A percentile compares a stretch with the other conserved stretches of the same genome.
Evolutionary conservation across 106 monocot species (phyloP).

Genomic region (Chionographis japonica): DNA sequence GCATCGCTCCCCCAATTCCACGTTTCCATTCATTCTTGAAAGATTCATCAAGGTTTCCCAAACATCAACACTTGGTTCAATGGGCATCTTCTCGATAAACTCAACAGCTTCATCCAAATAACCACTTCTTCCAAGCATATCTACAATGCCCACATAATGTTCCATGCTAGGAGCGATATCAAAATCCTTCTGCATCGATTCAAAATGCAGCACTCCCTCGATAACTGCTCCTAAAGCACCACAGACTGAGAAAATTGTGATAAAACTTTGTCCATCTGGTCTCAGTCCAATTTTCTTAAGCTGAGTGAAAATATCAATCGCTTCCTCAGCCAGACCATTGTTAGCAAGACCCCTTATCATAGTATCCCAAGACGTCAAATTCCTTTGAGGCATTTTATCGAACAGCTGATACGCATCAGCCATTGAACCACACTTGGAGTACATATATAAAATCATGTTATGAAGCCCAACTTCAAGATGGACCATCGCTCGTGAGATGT

Average conservation of each 20-base stretch:
- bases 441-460: conserved; percentile 78
- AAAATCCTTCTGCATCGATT: conserved; percentile 73
- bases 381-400: conserved; percentile 59
- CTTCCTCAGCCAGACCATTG: conserved; percentile 71
- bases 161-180: conserved; percentile 54
- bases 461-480: conserved; percentile 39
- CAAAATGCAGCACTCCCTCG: conserved; percentile 83
- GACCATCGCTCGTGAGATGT: conserved; percentile 18
- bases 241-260: conserved; percentile 52
- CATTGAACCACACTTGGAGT: conserved; percentile 58
- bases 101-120: conserved; percentile 79
- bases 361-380: conserved; percentile 83
- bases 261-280: conserved; percentile 60
- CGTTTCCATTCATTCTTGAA: conserved; percentile 62
- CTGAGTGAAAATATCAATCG: conserved; percentile 58
- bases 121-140: conserved; percentile 76
- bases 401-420: conserved; percentile 71
- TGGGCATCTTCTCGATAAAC: conserved; percentile 64
- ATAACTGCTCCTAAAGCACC: conserved; percentile 65
- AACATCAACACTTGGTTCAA: conserved; percentile 61
- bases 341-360: conserved; percentile 65
- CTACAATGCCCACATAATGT: conserved; percentile 60
- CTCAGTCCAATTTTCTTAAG: conserved; percentile 53
- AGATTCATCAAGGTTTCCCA: conserved; percentile 89
- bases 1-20: conserved; percentile 72